Evolutionary conservation across 106 monocot genomes (phyloP).

Genomic region (Posidonia australis): DNA sequence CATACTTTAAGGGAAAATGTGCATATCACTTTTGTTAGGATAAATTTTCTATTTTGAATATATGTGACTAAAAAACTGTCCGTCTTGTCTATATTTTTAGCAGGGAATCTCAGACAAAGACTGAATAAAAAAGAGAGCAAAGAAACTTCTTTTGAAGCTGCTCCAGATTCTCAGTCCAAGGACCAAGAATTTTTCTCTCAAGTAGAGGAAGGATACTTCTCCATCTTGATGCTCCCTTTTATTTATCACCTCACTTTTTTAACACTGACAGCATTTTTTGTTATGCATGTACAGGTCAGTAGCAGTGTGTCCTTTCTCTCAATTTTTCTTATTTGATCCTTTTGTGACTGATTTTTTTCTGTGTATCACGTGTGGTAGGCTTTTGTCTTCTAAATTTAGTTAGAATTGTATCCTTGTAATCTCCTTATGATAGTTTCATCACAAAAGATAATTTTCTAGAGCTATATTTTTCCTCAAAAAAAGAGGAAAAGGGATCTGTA

Average conservation of each 20-base stretch:
- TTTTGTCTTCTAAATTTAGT: too few species aligned
- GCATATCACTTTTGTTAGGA: too few species aligned
- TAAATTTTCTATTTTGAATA: too few species aligned
- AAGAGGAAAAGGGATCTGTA: too few species aligned
- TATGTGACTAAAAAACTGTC: neutral
- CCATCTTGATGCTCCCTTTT: conserved; percentile 60
- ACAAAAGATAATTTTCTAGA: too few species aligned
- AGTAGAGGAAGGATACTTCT: conserved; percentile 23
- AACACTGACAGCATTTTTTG: conserved; percentile 55
- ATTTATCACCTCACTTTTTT: conserved; percentile 76
- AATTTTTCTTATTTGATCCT: neutral
- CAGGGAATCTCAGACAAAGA: conserved; percentile 25
- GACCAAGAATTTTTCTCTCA: conserved; percentile 1
- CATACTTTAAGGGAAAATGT: too few species aligned
- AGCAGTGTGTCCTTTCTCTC: neutral
- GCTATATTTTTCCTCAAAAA: too few species aligned
- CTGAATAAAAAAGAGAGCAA: neutral
- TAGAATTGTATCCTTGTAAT: too few species aligned
- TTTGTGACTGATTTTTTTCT: neutral
- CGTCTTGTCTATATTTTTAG: neutral
- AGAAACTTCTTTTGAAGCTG: neutral
- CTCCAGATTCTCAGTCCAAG: neutral
- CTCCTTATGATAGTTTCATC: too few species aligned
- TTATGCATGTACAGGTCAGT: conserved; percentile 95
- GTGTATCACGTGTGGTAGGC: neutral